phyloP scores from a whole-genome alignment of 768 basidiomycete species.

The Hydnomerulius pinastri region DNA sequence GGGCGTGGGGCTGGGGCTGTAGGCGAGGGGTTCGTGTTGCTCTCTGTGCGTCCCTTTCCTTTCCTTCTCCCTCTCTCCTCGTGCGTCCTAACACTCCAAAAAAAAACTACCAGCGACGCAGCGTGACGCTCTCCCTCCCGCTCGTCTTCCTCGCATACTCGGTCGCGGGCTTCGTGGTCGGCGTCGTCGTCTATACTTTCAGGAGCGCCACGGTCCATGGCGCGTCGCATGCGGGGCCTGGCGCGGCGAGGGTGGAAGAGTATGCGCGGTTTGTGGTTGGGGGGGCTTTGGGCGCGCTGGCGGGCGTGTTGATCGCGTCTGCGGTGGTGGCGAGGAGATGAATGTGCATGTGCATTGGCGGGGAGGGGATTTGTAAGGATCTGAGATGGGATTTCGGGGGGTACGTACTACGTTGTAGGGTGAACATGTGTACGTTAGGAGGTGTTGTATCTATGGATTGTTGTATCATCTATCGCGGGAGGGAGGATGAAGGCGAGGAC shows the following conservation, averaged over 20 bases:
- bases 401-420: no score
- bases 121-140: slow-evolving; percentile 69
- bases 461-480: no score
- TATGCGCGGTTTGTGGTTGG: slow-evolving; percentile 65
- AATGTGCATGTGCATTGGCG: no score
- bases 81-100: slow-evolving; percentile 1
- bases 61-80: slow-evolving; percentile 6
- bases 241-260: slow-evolving; percentile 52
- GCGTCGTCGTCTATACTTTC: slow-evolving; percentile 66
- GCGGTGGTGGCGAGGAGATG: slow-evolving; percentile 33
- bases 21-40: slow-evolving; percentile 61
- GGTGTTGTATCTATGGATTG: no score
- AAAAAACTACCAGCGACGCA: slow-evolving; percentile 43
- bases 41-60: slow-evolving; percentile 37
- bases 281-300: slow-evolving; percentile 63
- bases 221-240: slow-evolving; percentile 31
- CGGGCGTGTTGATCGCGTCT: slow-evolving; percentile 59
- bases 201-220: slow-evolving; percentile 47
- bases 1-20: slow-evolving; percentile 45
- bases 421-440: no score
- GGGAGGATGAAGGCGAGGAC: no score
- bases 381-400: no score
- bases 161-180: slow-evolving; percentile 66
- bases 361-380: no score
- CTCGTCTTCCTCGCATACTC: slow-evolving; percentile 74